These are phyloP conservation scores for Zea luxurians DNA, from an alignment of 176 grass and related monocot genomes.

Conservation along the genomic window DNA sequence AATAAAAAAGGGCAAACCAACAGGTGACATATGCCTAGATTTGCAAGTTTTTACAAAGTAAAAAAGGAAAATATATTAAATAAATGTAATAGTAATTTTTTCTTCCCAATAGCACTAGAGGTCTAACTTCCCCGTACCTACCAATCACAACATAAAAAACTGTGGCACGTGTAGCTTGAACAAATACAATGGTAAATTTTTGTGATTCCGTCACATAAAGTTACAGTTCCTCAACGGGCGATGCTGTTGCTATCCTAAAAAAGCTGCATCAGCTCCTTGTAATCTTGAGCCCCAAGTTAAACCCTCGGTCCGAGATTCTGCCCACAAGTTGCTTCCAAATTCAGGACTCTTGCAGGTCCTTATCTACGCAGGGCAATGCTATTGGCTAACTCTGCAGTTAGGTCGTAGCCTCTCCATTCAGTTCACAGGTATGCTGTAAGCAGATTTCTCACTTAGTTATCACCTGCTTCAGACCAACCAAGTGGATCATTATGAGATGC, in stretches of 20 bases:
- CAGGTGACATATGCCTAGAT: too few relatives aligned
- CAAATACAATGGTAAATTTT: slow-evolving; percentile 26
- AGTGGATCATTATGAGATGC: slow-evolving; percentile 12
- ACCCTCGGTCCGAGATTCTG: slow-evolving; percentile 14
- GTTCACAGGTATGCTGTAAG: slow-evolving; percentile 20
- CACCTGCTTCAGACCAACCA: slow-evolving; percentile 41
- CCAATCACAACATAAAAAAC: slow-evolving; percentile 31
- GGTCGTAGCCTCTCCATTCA: slow-evolving; percentile 26
- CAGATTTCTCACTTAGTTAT: slow-evolving; percentile 37
- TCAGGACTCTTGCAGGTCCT: slow-evolving; percentile 26
- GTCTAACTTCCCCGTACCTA: not conserved
- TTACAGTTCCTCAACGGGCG: slow-evolving; percentile 41
- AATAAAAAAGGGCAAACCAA: too few relatives aligned
- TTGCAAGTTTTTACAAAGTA: too few relatives aligned
- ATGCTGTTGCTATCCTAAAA: slow-evolving; percentile 52
- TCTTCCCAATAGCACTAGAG: too few relatives aligned
- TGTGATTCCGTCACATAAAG: slow-evolving; percentile 24
- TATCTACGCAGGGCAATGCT: slow-evolving; percentile 23
- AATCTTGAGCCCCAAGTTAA: slow-evolving; percentile 21
- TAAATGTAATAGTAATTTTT: too few relatives aligned
- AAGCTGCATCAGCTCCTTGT: slow-evolving; percentile 42
- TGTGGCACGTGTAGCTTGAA: slow-evolving; percentile 23
- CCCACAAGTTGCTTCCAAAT: slow-evolving; percentile 28
- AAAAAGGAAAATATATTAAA: too few relatives aligned
- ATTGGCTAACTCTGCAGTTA: slow-evolving; percentile 33